phyloP scores from a whole-genome alignment of 2,329 filamentous ascomycete species.

The Diaporthe vaccinii region DNA sequence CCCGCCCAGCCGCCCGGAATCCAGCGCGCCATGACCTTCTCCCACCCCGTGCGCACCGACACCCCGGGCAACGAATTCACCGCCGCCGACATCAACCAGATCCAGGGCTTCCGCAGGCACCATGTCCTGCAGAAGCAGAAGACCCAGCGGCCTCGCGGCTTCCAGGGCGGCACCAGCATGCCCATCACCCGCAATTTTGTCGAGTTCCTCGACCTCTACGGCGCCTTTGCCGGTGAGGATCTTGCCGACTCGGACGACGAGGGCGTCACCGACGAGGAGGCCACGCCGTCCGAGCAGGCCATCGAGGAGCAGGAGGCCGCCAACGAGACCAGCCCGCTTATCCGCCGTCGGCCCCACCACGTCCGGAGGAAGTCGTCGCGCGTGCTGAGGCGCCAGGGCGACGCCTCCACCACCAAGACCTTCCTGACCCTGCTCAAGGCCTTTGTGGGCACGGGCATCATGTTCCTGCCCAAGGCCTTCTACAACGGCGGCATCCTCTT shows the following conservation, averaged over 20 bases:
- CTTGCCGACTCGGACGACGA: conserved; percentile 72
- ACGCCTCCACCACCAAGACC: conserved; percentile 77
- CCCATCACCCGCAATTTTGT: conserved; percentile 79
- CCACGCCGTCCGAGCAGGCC: conserved; percentile 56
- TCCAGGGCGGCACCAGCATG: conserved; percentile 40
- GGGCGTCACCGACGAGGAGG: conserved; percentile 48
- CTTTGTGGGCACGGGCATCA: conserved; percentile 84
- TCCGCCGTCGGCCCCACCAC: conserved; percentile 67
- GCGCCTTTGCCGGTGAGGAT: conserved; percentile 82
- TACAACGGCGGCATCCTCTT: conserved; percentile 83
- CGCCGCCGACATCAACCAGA: conserved; percentile 56
- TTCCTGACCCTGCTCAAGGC: conserved; percentile 86
- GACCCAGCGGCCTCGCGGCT: conserved; percentile 44
- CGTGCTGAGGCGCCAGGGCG: conserved; percentile 61
- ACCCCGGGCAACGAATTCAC: conserved; percentile 41
- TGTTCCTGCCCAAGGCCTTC: conserved; percentile 86
- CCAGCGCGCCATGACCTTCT: conserved; percentile 47
- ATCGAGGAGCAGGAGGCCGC: conserved; percentile 46
- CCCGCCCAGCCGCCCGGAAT: conserved; percentile 59
- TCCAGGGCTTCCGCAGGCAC: conserved; percentile 64
- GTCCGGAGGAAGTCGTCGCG: conserved; percentile 56
- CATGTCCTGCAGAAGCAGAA: conserved; percentile 55
- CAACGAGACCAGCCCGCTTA: conserved; percentile 71
- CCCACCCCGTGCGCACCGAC: conserved; percentile 36
- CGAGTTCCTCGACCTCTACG: conserved; percentile 82